These are phyloP conservation scores for Leucosporidium yakuticum DNA, from an alignment of 768 basidiomycete genomes.

Conservation along the genomic window DNA sequence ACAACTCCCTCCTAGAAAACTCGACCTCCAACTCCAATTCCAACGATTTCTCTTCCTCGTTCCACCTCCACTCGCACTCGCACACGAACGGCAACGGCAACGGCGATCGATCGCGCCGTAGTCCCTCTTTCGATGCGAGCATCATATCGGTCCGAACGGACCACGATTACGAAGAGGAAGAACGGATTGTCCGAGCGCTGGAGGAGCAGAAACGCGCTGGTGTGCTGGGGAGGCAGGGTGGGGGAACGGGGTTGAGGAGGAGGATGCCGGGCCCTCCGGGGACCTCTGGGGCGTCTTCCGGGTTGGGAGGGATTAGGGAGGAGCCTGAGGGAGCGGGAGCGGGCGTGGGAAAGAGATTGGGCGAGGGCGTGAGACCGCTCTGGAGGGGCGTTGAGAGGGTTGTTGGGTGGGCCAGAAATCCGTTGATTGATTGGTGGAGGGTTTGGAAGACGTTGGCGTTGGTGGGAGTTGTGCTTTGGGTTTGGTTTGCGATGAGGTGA, in stretches of 20 bases:
- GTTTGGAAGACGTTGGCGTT: constrained; percentile 12
- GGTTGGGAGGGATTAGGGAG: neutral
- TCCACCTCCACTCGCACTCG: constrained; percentile 10
- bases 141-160: too few relatives aligned
- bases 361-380: constrained; percentile 12
- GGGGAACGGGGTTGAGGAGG: neutral
- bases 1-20: constrained; percentile 15
- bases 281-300: neutral
- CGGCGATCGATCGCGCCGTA: constrained; percentile 47
- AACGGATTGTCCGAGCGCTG: constrained; percentile 44
- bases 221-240: neutral
- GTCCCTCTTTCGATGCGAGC: too few relatives aligned
- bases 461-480: neutral
- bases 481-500: neutral
- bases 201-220: constrained; percentile 39
- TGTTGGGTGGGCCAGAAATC: constrained; percentile 16
- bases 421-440: constrained; percentile 25
- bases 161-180: constrained; percentile 70
- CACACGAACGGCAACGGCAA: constrained; percentile 1
- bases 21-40: neutral
- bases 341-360: constrained; percentile 11
- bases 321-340: neutral
- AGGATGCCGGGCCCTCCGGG: neutral
- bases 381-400: neutral
- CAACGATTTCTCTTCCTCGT: neutral